A percentile compares a stretch with the other conserved stretches of the same genome.
These are phyloP conservation scores for Cercospora zeae-maydis DNA, from an alignment of 2,329 filamentous ascomycete genomes.

Conservation along the genomic window DNA sequence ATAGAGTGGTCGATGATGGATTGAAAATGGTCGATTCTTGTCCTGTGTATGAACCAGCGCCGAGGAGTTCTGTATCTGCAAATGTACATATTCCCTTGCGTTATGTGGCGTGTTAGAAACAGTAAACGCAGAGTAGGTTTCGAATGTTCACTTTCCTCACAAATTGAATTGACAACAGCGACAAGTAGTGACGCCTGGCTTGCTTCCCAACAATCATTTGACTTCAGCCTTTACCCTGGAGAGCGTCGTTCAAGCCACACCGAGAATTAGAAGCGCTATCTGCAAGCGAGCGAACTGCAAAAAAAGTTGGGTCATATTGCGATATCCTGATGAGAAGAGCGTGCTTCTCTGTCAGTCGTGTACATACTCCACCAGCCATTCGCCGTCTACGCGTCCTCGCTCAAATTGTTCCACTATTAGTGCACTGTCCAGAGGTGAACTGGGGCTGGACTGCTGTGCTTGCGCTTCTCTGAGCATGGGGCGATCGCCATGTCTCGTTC, in stretches of 20 bases:
- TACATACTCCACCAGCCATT: not conserved
- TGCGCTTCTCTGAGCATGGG: not conserved
- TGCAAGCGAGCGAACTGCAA: too few relatives aligned
- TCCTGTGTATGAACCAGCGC: conserved; percentile 5
- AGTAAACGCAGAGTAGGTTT: conserved; percentile 4
- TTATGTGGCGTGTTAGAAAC: conserved; percentile 6
- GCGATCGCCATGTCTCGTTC: not conserved
- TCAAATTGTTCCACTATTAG: not conserved
- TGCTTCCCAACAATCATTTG: too few relatives aligned
- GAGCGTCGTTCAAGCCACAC: too few relatives aligned
- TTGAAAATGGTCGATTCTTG: not conserved
- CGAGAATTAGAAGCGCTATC: too few relatives aligned
- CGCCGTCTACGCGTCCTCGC: not conserved
- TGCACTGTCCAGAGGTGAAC: not conserved
- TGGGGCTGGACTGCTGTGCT: not conserved
- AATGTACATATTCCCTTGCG: conserved; percentile 10
- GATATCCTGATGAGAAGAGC: not conserved
- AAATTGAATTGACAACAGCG: not conserved
- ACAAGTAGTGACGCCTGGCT: not conserved
- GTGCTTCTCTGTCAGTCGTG: not conserved
- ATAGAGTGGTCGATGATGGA: conserved; percentile 46
- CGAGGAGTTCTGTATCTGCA: not conserved
- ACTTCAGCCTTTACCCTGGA: too few relatives aligned
- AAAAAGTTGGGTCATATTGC: too few relatives aligned
- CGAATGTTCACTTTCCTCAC: not conserved